Evolutionary conservation across 176 grass and related monocot genomes (phyloP).

Genomic region (Musa schizocarpa): DNA sequence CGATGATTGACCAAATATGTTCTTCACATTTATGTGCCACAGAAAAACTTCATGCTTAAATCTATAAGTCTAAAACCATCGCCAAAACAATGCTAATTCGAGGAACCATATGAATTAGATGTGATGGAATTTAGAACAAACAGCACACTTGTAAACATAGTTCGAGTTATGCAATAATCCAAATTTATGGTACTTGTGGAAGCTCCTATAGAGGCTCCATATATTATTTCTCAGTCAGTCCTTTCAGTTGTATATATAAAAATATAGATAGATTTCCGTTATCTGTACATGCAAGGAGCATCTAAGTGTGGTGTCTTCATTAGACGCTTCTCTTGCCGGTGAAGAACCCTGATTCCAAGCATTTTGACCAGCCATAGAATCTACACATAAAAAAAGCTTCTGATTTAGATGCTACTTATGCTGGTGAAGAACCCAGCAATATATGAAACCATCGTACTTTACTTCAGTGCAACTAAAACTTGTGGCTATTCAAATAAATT

Average conservation of each 20-base stretch:
- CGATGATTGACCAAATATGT: neutral
- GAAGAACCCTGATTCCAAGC: neutral
- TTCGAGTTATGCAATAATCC: no score
- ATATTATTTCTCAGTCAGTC: no score
- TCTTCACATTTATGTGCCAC: neutral
- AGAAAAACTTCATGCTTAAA: neutral
- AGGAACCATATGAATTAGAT: neutral
- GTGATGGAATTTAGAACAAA: no score
- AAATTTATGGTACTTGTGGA: no score
- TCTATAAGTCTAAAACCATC: neutral
- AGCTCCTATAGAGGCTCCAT: no score
- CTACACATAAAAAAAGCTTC: neutral
- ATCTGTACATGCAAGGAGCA: no score
- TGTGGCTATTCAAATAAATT: neutral
- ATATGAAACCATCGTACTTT: neutral
- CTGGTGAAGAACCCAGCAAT: neutral
- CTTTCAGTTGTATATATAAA: no score
- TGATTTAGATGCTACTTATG: neutral
- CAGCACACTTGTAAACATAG: no score
- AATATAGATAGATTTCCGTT: no score
- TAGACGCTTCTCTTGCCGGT: neutral
- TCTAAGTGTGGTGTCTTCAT: neutral
- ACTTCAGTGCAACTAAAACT: neutral
- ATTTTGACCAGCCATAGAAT: neutral
- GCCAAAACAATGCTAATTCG: neutral